Base-by-base conservation (phyloP, 805 yeast species). In the Pichia cephalocereana region DNA sequence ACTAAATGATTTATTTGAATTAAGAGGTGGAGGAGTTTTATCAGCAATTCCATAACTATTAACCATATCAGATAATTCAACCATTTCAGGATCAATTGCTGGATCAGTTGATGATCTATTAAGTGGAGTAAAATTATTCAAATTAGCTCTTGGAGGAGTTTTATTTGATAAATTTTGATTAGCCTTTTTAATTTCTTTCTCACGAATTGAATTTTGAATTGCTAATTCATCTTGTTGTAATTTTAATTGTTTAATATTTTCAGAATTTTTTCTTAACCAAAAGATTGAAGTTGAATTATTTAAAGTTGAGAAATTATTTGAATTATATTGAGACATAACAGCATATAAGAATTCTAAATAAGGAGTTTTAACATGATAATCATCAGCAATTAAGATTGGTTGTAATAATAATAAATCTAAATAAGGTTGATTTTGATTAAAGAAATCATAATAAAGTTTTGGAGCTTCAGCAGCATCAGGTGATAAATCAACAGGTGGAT, bases 351-450 rank as follows among this genome's bases (percentile, higher is more conserved):
- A 86, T 67, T 90, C 97, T 62, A 90, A 71, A 62, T 90, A 90
- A 2, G 97, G 96, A 0, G 96, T 87, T 62, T 84, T 83, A 47
- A 88, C 81, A 44, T 83, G 82, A 60, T 78, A 77, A 61, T 89
- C 96, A 67, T 89, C 96, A n/a, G 93, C 96, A 49, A 89, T 70
- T 47, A 90, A 69, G 46, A 90, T 90, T 6, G 96, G 95, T 60
- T 88, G 95, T 52, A 90, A 74, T 46, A 90, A 68, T 40, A 88
- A 69, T 60, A 88, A 71, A 67, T 90, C 97, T 40, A 85, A 70
- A 52, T 83, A 79, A 51, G 86, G 63, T 41, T 77, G 79, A 55
- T 77, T 60, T 61, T 74, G 72, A 56, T 76, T 69, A 60, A 68
- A 75, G 58, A 79, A 86, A 58, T 83, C 82, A 63, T 80, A 87